Conservation (phyloP, 225 moss, liverwort and hornwort genomes). For the Asterella californica region DNA sequence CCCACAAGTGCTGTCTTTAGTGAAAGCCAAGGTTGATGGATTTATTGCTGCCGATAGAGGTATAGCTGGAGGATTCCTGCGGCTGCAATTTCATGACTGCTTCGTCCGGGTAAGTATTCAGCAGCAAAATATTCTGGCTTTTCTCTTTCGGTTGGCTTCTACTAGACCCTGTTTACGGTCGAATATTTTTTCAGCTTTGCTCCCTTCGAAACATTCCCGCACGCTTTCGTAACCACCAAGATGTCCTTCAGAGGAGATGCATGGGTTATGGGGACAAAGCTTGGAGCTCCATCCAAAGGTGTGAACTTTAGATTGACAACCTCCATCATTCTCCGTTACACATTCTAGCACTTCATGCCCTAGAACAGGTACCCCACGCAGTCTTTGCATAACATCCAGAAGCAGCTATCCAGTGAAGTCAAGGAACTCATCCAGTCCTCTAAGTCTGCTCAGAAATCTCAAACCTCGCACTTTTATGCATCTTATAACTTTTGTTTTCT, state of each 20-base stretch:
- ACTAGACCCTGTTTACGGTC: background rate
- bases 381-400: background rate
- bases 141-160: background rate
- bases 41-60: constrained; percentile 15
- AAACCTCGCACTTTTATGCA: background rate
- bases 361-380: background rate
- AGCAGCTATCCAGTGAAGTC: background rate
- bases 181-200: background rate
- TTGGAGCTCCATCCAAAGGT: background rate
- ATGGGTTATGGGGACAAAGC: background rate
- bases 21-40: constrained; percentile 10
- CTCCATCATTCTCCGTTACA: background rate
- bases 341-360: background rate
- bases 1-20: constrained; percentile 12
- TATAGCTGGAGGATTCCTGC: constrained; percentile 19
- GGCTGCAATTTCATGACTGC: constrained; percentile 21
- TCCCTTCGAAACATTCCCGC: background rate
- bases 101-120: constrained; percentile 16
- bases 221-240: background rate
- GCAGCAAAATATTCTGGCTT: background rate
- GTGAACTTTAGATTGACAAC: background rate
- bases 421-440: background rate
- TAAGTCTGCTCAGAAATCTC: background rate
- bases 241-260: background rate
- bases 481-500: background rate